These are phyloP conservation scores for Jackrogersella minutella DNA, from an alignment of 495 filamentous ascomycete genomes.

Conservation along the genomic window DNA sequence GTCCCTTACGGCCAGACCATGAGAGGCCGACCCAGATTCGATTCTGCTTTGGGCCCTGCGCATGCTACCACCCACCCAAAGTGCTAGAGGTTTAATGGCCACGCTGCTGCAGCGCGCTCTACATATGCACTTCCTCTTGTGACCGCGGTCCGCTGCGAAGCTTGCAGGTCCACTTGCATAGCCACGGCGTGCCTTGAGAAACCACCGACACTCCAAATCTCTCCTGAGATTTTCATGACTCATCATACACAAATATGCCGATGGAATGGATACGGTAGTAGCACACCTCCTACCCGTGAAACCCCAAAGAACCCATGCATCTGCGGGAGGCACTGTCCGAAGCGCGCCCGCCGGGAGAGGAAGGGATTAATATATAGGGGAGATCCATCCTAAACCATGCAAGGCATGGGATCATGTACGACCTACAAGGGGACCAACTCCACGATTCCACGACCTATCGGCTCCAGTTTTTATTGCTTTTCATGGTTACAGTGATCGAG, in stretches of 20 bases:
- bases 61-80: constrained; percentile 20
- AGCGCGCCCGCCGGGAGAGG: constrained; percentile 30
- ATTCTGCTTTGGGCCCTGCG: constrained; percentile 22
- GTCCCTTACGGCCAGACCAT: constrained; percentile 29
- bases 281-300: constrained; percentile 26
- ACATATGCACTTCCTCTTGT: constrained; percentile 47
- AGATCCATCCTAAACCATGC: constrained; percentile 36
- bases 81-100: constrained; percentile 1
- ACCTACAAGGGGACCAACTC: constrained; percentile 32
- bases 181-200: constrained; percentile 1
- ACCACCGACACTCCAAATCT: not conserved
- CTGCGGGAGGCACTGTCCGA: constrained; percentile 44
- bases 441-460: constrained; percentile 33
- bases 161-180: constrained; percentile 37
- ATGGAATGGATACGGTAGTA: constrained; percentile 23
- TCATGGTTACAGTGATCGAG: constrained; percentile 38
- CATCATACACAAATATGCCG: constrained; percentile 15
- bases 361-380: not conserved
- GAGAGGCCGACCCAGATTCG: constrained; percentile 27
- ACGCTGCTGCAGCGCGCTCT: constrained; percentile 32
- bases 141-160: constrained; percentile 49
- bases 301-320: constrained; percentile 33
- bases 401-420: constrained; percentile 37
- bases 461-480: constrained; percentile 37
- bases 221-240: constrained; percentile 16